Evolutionary conservation across 768 basidiomycete species (phyloP).

Genomic region (Amanita jacksonii): DNA sequence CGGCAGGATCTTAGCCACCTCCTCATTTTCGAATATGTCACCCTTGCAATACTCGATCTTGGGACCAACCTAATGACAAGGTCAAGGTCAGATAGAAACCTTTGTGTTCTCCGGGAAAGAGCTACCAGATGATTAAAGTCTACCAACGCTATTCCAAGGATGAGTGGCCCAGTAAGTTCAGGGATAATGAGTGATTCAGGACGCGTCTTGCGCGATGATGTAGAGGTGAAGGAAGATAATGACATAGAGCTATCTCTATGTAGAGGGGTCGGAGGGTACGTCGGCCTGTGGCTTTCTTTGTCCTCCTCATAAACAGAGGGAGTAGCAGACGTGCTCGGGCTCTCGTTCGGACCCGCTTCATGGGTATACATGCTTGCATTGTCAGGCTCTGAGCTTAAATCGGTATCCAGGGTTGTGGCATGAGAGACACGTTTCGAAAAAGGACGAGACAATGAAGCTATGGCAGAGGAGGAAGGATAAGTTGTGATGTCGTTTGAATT

Average conservation of each 20-base stretch:
- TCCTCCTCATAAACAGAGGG: conserved; percentile 36
- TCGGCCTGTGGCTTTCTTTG: conserved; percentile 27
- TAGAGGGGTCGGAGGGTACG: conserved; percentile 51
- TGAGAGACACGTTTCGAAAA: conserved; percentile 33
- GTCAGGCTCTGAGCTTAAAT: conserved; percentile 44
- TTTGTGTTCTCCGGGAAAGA: background rate
- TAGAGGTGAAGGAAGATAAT: conserved; percentile 54
- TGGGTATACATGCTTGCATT: conserved; percentile 41
- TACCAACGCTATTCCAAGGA: conserved; percentile 84
- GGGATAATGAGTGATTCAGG: conserved; percentile 73
- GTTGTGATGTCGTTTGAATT: conserved; percentile 18
- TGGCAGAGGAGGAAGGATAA: background rate
- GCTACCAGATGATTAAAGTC: conserved; percentile 91
- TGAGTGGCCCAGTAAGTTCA: conserved; percentile 46
- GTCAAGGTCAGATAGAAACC: conserved; percentile 8
- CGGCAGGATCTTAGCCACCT: conserved; percentile 76
- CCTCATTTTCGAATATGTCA: conserved; percentile 76
- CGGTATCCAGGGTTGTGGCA: conserved; percentile 41
- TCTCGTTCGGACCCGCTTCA: conserved; percentile 30
- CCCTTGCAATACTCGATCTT: conserved; percentile 79
- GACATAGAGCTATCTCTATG: conserved; percentile 42
- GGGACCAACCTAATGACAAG: conserved; percentile 68
- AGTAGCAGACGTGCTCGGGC: conserved; percentile 41
- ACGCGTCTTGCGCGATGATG: conserved; percentile 59
- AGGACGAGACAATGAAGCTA: conserved; percentile 16